Percentiles rank a stretch among this genome's conserved stretches.
phyloP scores from a whole-genome alignment of 805 yeast species.

The Saturnispora besseyi region DNA sequence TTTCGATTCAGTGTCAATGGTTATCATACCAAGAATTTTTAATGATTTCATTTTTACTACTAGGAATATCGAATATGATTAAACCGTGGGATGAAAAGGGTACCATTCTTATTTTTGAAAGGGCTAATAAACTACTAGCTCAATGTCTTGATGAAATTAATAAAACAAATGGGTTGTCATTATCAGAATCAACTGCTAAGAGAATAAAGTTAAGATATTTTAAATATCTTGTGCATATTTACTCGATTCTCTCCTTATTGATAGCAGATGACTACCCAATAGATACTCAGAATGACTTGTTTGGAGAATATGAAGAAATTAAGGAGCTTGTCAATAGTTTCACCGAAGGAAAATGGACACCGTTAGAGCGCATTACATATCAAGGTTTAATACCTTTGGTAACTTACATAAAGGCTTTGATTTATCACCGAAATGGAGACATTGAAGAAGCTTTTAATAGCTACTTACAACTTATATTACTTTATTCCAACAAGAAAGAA shows the following conservation, averaged over 20 bases:
- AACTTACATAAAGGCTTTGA: background rate
- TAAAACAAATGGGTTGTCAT: background rate
- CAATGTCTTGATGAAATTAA: conserved; percentile 18
- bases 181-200: background rate
- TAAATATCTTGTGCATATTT: background rate
- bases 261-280: background rate
- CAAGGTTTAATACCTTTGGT: background rate
- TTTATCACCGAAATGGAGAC: background rate
- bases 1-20: conserved; percentile 32
- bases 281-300: background rate
- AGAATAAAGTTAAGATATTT: background rate
- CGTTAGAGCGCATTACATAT: background rate
- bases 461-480: background rate
- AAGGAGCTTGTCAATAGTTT: background rate
- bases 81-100: conserved; percentile 29
- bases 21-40: conserved; percentile 35
- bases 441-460: background rate
- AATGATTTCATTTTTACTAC: conserved; percentile 32
- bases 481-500: background rate
- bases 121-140: conserved; percentile 24
- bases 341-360: background rate
- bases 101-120: background rate
- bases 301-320: background rate
- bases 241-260: background rate
- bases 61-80: conserved; percentile 32